Base-by-base conservation (phyloP, 1,139 yeast species). In the Protomyces macrosporus region DNA sequence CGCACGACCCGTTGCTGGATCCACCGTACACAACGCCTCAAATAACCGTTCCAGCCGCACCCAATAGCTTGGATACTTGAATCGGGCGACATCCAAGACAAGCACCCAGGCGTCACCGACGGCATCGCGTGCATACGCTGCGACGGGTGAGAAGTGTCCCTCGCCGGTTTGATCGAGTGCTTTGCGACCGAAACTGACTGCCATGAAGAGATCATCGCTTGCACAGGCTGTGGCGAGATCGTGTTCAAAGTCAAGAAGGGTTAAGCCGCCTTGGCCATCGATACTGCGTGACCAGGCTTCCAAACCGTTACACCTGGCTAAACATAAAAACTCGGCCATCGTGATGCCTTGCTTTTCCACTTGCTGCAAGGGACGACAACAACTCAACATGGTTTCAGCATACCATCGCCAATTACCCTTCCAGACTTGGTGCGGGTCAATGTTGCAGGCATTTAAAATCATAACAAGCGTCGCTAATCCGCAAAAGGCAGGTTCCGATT, bases 321-420 rank as follows among this genome's bases (percentile, higher is more conserved):
- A 45, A 35, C 63, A 59, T 7, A 45, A 30, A 33, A 59, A 59
- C 45, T 59, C 63, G 10, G 51, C 63, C 23, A 59, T 34, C 33
- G 63, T 59, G 42, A 59, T 42, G n/a, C 63, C 63, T 12, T 53
- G 51, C 39, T 42, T 33, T n/a, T 59, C 45, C 5, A 59, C 40
- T 7, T 35, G 23, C 3, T 9, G 48, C 14, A 59, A 36, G 32
- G 57, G 48, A 14, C 63, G 57, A 40, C 63, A 59, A 10, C 63
- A 59, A 53, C 50, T 50, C 33, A 59, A 45, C 63, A 59, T 59
- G 23, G 40, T 23, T 33, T 59, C 57, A 12, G 53, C 53, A 33
- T 53, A 59, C 63, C 63, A 59, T 34, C 63, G 63, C 63, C 63
- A 59, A 16, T 35, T 16, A 9, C 63, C 63, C 45, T 59, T 59